Evolutionary conservation across 2,329 filamentous ascomycete species (phyloP), one percentile per base, ranked within the genome.

Genomic region (Apiospora phragmitis): DNA sequence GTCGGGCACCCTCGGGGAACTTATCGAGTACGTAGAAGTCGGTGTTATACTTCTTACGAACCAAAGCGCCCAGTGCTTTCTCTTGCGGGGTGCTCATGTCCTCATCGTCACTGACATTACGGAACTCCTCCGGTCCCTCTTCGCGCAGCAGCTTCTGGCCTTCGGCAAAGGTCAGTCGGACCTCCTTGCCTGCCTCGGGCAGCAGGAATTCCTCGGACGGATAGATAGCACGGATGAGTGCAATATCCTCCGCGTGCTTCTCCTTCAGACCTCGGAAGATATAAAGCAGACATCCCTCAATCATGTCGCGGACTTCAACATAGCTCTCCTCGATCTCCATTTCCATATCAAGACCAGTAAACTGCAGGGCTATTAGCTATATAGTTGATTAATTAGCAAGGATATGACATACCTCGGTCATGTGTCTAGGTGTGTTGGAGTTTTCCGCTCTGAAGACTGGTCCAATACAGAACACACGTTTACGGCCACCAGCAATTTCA

Each of bases 1-100:
- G 95, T 41, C 96, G 90, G 26, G 96, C 93, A 47, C 87, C 86
- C 81, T 96, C 91, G 62, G 96, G 96, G 87, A 97, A 99, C 83
- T 98, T 96, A 86, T 98, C 95, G 73, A 99, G 89, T 29, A 97
- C 92, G 85, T 97, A 98, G 85, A 98, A 98, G 84, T 99, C 96
- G 72, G 94, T 96, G 80, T 92, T 89, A 87, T 92, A 97, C 84
- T 97, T 98, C 77, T 93, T 88, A 70, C 93, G 92, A 75, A 98
- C 90, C 66, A 98, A 87, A 35, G 90, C 91, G 71, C 96, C 96
- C 11, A 98, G 91, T n/a, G 92, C 93, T 83, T 95, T 95, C 81
- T 96, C 93, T 79, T 95, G 92, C 0, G 93, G 91, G 0, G 93
- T 96, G 78, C 84, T 89, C 85, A 95, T 91, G 77, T 96, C 93